Base-by-base conservation (phyloP, 2,329 filamentous ascomycete species). In the Capronia epimyces region DNA sequence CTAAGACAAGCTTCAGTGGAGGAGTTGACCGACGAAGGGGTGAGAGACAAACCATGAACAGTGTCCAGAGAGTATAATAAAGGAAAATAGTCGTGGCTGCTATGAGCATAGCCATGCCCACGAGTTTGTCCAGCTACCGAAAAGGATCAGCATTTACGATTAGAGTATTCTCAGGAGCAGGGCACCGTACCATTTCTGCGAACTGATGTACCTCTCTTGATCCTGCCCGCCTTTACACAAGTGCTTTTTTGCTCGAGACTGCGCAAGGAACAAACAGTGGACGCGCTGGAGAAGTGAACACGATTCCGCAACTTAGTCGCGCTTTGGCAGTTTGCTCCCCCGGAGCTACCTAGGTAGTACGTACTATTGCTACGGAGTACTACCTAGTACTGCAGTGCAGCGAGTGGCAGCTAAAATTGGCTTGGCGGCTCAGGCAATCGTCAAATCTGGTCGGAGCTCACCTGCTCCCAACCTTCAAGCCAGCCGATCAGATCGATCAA, bases 41-140 rank as follows among this genome's bases (percentile, higher is more conserved):
- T 21, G 22, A 42, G 27, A 41, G 42, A 64, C 73, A 52, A 81
- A 96, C 93, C 87, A 98, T 97, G 61, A 97, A 79, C 59, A 98
- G 79, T 22, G 93, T 95, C 93, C 93, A 98, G 71, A 95, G 81
- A 58, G 89, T 93, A 76, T 98, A 98, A 81, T 98, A 98, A 64
- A 86, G 75, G 69, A 87, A 88, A 68, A 87, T 80, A 64, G 78
- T 76, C 60, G 83, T 83, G 64, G 84, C 84, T 75, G 79, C 76
- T 70, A 86, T 75, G 69, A 88, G 82, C 84, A 87, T 87, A 70
- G 78, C 81, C 71, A 85, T 78, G 72, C 84, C 84, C 62, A 86
- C 78, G 61, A 86, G 80, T 82, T 88, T 90, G 80, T 95, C 93
- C 74, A 96, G 86, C 93, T 98, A 69, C 40, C 53, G 27, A 29